A percentile compares a stretch with the other conserved stretches of the same genome.
Conservation (phyloP, 345 rosid species). For the Eucalyptus curtisii region DNA sequence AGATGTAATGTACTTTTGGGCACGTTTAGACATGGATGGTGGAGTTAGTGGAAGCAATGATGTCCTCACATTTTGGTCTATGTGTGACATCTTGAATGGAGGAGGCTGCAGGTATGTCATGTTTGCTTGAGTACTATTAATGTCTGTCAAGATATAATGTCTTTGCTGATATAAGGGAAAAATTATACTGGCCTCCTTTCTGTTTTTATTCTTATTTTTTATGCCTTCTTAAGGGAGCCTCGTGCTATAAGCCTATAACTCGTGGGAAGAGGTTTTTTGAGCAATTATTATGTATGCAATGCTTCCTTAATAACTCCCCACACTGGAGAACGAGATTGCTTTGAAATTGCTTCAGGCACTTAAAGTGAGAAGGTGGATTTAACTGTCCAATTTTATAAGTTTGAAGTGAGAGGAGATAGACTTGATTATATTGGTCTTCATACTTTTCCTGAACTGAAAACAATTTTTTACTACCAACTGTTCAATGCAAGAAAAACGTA, state of each 20-base stretch:
- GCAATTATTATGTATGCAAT: not conserved
- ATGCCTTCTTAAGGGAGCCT: not conserved
- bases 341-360: not conserved
- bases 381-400: not conserved
- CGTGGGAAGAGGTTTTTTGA: not conserved
- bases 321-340: not conserved
- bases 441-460: not conserved
- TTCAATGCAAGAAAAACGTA: not conserved
- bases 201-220: not conserved
- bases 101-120: constrained; percentile 57
- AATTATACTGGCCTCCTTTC: not conserved
- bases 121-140: not conserved
- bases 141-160: not conserved
- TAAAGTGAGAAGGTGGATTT: not conserved
- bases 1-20: constrained; percentile 62
- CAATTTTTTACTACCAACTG: not conserved
- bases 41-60: constrained; percentile 22
- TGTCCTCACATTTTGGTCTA: constrained; percentile 58
- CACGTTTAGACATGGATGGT: constrained; percentile 38
- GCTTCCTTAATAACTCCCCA: not conserved
- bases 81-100: constrained; percentile 63
- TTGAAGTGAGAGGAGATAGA: not conserved
- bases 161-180: not conserved
- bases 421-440: not conserved
- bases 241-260: not conserved